A percentile compares a stretch with the other conserved stretches of the same genome.
phyloP scores from a whole-genome alignment of 805 yeast species.

The Kodamaea hsintzibuensis region DNA sequence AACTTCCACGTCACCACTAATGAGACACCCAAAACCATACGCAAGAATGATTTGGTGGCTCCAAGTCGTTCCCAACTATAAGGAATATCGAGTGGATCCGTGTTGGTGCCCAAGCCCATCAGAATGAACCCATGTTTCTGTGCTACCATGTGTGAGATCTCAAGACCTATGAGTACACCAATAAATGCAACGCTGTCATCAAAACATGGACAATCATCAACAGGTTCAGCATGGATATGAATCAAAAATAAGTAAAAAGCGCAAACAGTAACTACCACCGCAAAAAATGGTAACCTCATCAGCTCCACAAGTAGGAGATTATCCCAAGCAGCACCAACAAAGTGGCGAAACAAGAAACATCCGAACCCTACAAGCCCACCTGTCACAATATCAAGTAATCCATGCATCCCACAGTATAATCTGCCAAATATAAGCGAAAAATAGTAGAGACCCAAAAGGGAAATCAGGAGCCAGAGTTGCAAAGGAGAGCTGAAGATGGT shows the following conservation, averaged over 20 bases:
- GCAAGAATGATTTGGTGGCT: slow-evolving; percentile 33
- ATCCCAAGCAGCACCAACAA: slow-evolving; percentile 48
- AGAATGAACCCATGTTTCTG: slow-evolving; percentile 13
- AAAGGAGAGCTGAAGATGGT: slow-evolving; percentile 15
- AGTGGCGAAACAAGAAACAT: slow-evolving; percentile 50
- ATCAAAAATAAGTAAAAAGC: slow-evolving; percentile 51
- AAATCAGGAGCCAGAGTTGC: slow-evolving; percentile 14
- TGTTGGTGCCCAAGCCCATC: background rate
- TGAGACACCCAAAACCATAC: slow-evolving; percentile 63
- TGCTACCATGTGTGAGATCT: slow-evolving; percentile 56
- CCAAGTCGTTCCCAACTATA: slow-evolving; percentile 47
- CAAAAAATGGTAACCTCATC: slow-evolving; percentile 16
- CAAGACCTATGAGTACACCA: slow-evolving; percentile 82
- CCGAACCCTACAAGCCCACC: slow-evolving; percentile 67
- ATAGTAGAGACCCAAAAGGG: slow-evolving; percentile 48
- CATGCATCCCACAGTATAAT: slow-evolving; percentile 97
- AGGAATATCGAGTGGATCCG: slow-evolving; percentile 40
- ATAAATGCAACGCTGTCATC: slow-evolving; percentile 93
- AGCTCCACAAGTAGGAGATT: slow-evolving; percentile 30
- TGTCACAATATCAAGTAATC: slow-evolving; percentile 68
- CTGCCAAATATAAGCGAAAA: slow-evolving; percentile 74
- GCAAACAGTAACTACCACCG: slow-evolving; percentile 38
- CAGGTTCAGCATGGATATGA: slow-evolving; percentile 76
- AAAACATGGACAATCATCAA: slow-evolving; percentile 94
- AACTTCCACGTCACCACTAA: slow-evolving; percentile 74